Base-by-base conservation (phyloP, 1,284 basidiomycete genomes). In the Heterobasidion annosum region DNA sequence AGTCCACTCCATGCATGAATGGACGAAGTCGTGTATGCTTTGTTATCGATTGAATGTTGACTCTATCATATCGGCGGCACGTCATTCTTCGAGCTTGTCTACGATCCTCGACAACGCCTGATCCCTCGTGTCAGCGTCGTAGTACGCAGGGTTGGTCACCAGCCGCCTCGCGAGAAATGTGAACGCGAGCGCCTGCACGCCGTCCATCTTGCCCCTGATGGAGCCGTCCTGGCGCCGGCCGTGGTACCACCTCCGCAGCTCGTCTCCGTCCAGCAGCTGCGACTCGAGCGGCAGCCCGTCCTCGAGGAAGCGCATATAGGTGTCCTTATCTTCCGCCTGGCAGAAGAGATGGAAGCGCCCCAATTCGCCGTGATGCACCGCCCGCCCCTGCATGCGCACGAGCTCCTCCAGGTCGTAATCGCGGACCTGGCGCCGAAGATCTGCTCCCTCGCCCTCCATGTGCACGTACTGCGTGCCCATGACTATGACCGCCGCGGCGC, bases 261-360 rank as follows among this genome's bases (percentile, higher is more conserved):
- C 67, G 15, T 35, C 34, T 5, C 15, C 18, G 16, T 47, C 45
- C 12, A 16, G 16, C 10, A 47, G 16, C 40, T 84, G 70, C 1
- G 94, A 98, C 70, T 98, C 96, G 32, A 98, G 73, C 0, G 93
- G 91, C 18, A 97, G 73, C 7, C 97, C 97, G 34, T 92, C 84
- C 49, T 84, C 82, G 56, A 99, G 71, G 72, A 95, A 91, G 19
- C 88, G 84, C 47, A 81, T 78, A 63, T 92, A 86, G 10, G 85
- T 85, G 62, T 91, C 86, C 62, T 83, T 78, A 53, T 84, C 78
- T 67, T 97, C 91, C 32, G 84, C 74, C 66, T 94, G 91, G 67
- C 93, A 95, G 71, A 98, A 88, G 56, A 98, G 70, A 63, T 87
- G 78, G 73, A 92, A 96, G 57, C 77, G 78, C 0, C 91, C 93